Base-by-base conservation (phyloP, 345 rosid species). In the Geranium brycei region DNA sequence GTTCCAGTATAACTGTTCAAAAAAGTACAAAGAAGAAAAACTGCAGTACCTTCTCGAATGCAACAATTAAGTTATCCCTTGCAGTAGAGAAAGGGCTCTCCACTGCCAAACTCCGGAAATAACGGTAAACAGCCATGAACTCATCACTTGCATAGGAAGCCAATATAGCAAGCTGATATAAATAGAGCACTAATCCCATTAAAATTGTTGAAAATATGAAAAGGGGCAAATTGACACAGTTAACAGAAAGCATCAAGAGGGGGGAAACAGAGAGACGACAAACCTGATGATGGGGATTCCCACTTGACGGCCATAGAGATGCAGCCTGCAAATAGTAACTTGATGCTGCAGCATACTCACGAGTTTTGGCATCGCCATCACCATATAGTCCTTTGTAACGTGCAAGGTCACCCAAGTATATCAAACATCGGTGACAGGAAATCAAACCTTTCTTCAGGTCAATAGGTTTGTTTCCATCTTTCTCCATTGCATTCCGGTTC, bases 251-350 rank as follows among this genome's bases (percentile, higher is more conserved):
- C 1, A 12, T 0, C 7, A 12, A n/a, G n/a, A n/a, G n/a, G 13
- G 16, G 18, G n/a, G 51, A 7, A 64, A 35, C 62, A 14, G 55
- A 68, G 56, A n/a, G 41, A 35, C 3, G 15, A 11, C 53, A 6
- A 75, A 89, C 96, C 91, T 89, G 96, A 79, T 93, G 97, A 80
- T 93, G 99, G 57, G 99, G 96, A 67, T 93, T 93, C 64, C 99
- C 99, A 75, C 83, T 85, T 58, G 83, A 82, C 60, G 97, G 96
- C 86, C 78, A 86, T 47, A 93, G 79, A 55, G 95, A 86, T 64
- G 89, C 90, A 64, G 99, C 96, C 81, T 93, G 97, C 80, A 90
- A 69, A 78, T 93, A 93, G 80, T 90, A 90, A 79, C 97, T 90
- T 17, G 96, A 85, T 41, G 99, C 99, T 60, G 99, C 95, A 38